Evolutionary conservation across 1,284 basidiomycete genomes (phyloP).

Genomic region (Marasmius fiardii): DNA sequence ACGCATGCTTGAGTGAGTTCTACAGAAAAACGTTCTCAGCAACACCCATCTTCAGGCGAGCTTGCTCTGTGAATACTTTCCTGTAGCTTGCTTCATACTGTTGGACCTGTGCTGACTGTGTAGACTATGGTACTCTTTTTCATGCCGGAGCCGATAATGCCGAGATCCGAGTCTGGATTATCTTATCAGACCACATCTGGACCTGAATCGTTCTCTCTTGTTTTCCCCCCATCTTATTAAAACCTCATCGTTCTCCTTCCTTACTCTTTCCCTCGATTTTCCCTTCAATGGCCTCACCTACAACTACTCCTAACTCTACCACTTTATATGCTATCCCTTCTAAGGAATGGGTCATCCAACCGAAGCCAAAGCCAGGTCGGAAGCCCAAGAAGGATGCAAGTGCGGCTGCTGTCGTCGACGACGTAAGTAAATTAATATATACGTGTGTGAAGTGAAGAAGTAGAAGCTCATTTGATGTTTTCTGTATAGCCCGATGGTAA

Average conservation of each 20-base stretch:
- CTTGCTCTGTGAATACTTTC: neutral
- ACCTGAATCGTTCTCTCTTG: neutral
- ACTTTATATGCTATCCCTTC: slow-evolving; percentile 49
- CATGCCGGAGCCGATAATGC: neutral
- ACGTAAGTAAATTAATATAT: slow-evolving; percentile 35
- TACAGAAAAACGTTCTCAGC: neutral
- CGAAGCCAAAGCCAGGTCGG: slow-evolving; percentile 86
- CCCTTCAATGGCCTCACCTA: neutral
- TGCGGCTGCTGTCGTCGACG: slow-evolving; percentile 39
- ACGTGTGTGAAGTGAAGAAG: neutral
- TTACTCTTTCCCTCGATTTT: neutral
- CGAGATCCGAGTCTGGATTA: neutral
- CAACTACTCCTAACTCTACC: slow-evolving; percentile 5
- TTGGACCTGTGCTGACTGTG: neutral
- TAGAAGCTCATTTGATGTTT: slow-evolving; percentile 5
- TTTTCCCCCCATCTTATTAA: neutral
- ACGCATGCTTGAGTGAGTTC: neutral
- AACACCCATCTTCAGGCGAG: neutral
- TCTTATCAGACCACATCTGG: neutral
- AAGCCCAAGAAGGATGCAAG: slow-evolving; percentile 77
- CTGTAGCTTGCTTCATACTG: neutral
- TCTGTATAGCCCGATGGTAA: slow-evolving; percentile 44
- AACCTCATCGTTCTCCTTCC: slow-evolving; percentile 1
- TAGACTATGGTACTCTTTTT: no score
- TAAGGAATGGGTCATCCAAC: slow-evolving; percentile 88